Evolutionary conservation across 1,139 yeast species (phyloP).

Genomic region (Yamadazyma membranifaciens): DNA sequence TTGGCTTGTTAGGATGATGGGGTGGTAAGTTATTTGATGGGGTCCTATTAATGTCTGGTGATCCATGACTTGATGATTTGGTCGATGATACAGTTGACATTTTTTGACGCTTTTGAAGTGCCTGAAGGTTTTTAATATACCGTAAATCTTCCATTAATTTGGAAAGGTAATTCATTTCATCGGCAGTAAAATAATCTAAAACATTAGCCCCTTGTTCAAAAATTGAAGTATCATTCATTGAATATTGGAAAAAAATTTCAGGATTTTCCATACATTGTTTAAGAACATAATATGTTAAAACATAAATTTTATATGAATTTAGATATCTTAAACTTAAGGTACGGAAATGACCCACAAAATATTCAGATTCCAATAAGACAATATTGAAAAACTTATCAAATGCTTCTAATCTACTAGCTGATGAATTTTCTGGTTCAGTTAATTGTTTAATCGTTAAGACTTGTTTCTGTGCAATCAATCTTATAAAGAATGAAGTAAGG

Average conservation of each 20-base stretch:
- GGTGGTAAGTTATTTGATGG: slow-evolving; percentile 5
- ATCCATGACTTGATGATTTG: slow-evolving; percentile 3
- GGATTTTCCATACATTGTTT: slow-evolving; percentile 46
- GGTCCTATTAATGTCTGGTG: slow-evolving; percentile 5
- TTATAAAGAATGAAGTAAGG: slow-evolving; percentile 39
- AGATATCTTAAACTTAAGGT: slow-evolving; percentile 38
- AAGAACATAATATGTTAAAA: slow-evolving; percentile 42
- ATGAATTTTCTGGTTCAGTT: slow-evolving; percentile 19
- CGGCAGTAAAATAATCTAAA: slow-evolving; percentile 37
- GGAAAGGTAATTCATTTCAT: slow-evolving; percentile 38
- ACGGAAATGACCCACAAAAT: slow-evolving; percentile 45
- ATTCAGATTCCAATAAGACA: slow-evolving; percentile 40
- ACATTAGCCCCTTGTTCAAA: slow-evolving; percentile 41
- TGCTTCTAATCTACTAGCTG: slow-evolving; percentile 28
- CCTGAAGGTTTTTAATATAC: slow-evolving; percentile 36
- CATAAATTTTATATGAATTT: slow-evolving; percentile 42
- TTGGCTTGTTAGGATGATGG: slow-evolving; percentile 5
- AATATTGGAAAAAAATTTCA: slow-evolving; percentile 34
- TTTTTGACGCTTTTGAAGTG: slow-evolving; percentile 19
- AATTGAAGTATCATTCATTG: slow-evolving; percentile 27
- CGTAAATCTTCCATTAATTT: slow-evolving; percentile 42
- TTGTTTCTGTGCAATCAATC: slow-evolving; percentile 42
- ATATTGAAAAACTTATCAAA: slow-evolving; percentile 35
- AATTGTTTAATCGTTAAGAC: slow-evolving; percentile 25
- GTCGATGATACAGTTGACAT: slow-evolving; percentile 2